Evolutionary conservation across 192 early-diverging fungal species (phyloP).

Genomic region (Rhizophlyctis rosea): DNA sequence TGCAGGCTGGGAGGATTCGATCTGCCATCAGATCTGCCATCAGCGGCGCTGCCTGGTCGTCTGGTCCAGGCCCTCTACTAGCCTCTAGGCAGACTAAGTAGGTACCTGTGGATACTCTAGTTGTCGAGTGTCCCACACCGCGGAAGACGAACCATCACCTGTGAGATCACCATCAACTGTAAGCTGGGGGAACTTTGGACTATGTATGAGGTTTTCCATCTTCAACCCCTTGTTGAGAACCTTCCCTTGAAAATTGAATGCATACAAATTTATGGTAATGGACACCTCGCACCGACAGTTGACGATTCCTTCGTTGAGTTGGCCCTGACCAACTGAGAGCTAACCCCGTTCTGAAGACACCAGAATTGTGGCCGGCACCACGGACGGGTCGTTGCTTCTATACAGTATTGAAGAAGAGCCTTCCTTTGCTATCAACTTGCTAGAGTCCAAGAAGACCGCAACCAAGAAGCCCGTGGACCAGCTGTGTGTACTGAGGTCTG

Average conservation of each 20-base stretch:
- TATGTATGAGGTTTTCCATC: conserved; percentile 39
- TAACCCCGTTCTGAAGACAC: conserved; percentile 2
- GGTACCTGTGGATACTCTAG: no score
- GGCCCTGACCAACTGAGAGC: neutral
- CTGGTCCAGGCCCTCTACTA: no score
- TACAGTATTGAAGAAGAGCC: conserved; percentile 45
- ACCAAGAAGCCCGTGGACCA: conserved; percentile 29
- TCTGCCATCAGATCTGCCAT: no score
- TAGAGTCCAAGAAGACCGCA: conserved; percentile 27
- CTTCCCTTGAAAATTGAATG: conserved; percentile 36
- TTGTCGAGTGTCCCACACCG: no score
- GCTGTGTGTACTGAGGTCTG: conserved; percentile 10
- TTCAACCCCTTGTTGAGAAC: conserved; percentile 37
- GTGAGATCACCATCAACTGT: no score
- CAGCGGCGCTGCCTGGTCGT: no score
- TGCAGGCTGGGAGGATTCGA: no score
- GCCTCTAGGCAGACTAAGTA: no score
- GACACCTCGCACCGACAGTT: neutral
- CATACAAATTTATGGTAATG: conserved; percentile 26
- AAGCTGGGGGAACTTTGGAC: no score
- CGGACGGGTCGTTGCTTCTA: conserved; percentile 41
- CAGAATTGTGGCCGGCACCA: conserved; percentile 38
- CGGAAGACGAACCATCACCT: no score
- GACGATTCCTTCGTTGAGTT: neutral
- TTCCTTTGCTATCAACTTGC: conserved; percentile 35